Conservation (phyloP, 768 basidiomycete species). For the Phanerochaete sordida region DNA sequence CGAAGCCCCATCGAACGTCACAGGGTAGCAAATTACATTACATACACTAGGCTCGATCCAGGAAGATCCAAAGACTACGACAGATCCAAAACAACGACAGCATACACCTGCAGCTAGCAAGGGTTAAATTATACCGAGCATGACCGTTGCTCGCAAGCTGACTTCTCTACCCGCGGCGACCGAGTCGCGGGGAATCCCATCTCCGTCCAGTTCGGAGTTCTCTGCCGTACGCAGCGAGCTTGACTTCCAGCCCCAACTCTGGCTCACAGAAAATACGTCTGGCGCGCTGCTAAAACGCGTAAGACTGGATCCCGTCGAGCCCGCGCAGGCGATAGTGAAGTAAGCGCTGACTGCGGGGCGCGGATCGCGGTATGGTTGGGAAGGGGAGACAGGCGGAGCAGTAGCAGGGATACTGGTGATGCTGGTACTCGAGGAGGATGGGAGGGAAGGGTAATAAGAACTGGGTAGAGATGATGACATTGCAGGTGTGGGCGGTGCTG, state of each 20-base stretch:
- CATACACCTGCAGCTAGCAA: too few species aligned
- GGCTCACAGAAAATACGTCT: slow-evolving; percentile 78
- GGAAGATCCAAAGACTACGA: not conserved
- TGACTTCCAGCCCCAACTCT: slow-evolving; percentile 94
- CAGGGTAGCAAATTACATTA: not conserved
- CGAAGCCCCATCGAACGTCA: too few species aligned
- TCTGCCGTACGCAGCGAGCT: slow-evolving; percentile 49
- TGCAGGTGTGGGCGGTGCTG: slow-evolving; percentile 12
- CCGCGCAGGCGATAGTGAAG: slow-evolving; percentile 81
- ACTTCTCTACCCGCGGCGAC: slow-evolving; percentile 35
- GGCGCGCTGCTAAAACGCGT: slow-evolving; percentile 85
- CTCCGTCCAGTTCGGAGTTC: slow-evolving; percentile 30
- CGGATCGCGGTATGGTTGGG: slow-evolving; percentile 74
- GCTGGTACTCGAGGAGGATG: slow-evolving; percentile 1
- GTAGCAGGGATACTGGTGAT: slow-evolving; percentile 36
- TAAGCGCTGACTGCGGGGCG: slow-evolving; percentile 70
- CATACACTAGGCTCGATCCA: not conserved
- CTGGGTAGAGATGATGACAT: slow-evolving; percentile 5
- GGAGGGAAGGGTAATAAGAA: slow-evolving; percentile 1
- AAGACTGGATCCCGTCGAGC: slow-evolving; percentile 74
- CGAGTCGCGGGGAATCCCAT: slow-evolving; percentile 13
- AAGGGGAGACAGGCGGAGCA: slow-evolving; percentile 45
- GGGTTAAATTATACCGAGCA: slow-evolving; percentile 66
- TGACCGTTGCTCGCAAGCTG: slow-evolving; percentile 76
- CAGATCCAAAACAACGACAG: not conserved